Base-by-base conservation (phyloP, 2,329 filamentous ascomycete genomes). In the Penicillium vulpinum region DNA sequence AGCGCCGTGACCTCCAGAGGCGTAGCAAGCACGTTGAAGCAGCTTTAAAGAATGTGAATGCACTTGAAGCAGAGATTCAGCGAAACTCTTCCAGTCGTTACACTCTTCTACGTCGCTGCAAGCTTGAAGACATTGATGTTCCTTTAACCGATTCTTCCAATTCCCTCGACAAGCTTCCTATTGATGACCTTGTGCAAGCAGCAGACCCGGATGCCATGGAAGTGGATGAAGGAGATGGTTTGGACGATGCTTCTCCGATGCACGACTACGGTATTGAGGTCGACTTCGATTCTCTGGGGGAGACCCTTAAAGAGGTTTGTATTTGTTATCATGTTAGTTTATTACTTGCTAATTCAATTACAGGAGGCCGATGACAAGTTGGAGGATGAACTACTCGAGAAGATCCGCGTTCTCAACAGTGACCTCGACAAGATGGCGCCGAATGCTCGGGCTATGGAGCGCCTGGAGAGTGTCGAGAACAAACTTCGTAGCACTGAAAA, bases 371-470 rank as follows among this genome's bases (percentile, higher is more conserved):
- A 89, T 54, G 81, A 87, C 18, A 85, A 86, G 58, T 78, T 88
- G 24, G 93, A 97, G 69, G 85, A 90, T 44, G 82, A 83, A 56
- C 81, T 99, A 2, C 85, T 89, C 51, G 90, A 96, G 52, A 88
- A 87, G 67, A 91, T 99, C 62, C 81, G 83, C 21, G 82, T 83
- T 28, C 82, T 99, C 10, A 87, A 87, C 43, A 80, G 83, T 31
- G 90, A 96, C 65, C 85, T 99, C 21, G 92, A 96, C 71, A 96
- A 96, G 76, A 88, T 97, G 75, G 92, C 94, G 60, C 94, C 94
- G 26, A 97, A 99, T 74, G 95, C 96, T 86, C 91, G 93, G 67
- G 94, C 93, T 9, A 91, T 92, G 75, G 92, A 97, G 70, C 90
- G 93, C 48, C 82, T 99, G 5, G 90, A 94, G 70, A 88, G 87